Evolutionary conservation across 225 moss, liverwort and hornwort genomes (phyloP), one percentile per base, ranked within the genome.

Genomic region (Takakia lepidozioides): DNA sequence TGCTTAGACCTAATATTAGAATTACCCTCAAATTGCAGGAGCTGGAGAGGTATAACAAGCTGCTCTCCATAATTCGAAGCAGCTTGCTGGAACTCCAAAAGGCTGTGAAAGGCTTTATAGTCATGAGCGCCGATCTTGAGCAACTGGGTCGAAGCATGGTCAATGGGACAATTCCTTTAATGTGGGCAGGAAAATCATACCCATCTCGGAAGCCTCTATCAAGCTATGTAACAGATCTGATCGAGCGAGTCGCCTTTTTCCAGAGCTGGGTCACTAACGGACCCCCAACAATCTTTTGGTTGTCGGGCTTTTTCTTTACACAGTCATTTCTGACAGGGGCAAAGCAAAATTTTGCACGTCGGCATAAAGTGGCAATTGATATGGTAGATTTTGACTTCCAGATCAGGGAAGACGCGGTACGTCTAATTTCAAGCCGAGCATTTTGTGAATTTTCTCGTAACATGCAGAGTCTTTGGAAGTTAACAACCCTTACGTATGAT

Each of bases 261-360:
- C 70, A 76, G 41, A 36, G 34, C 3, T 87, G 87, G 92, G 51
- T 92, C 4, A 57, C 66, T 0, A 52, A 65, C n/a, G 91, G 86
- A 2, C 68, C 73, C 37, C 91, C 91, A 0, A 15, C 61, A 0
- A 48, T 87, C 2, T 82, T 73, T 44, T 92, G 91, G 86, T 51
- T 91, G 10, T 92, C 86, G 0, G 82, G 78, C 0, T 92, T 87
- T 52, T 91, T 92, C 56, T 92, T 92, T 57, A 87, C 86, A 0
- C 91, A 92, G 62, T 92, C 91, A 0, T 92, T 87, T 21, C 38
- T 92, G 24, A 92, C 84, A 0, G 91, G 91, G 29, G 81, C 86
- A 1, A 92, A 92, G 43, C 91, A 92, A 43, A 92, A 92, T 27
- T 92, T 41, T 41, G 91, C 86, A 5, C 69, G 86, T 1, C 63